Evolutionary conservation across 805 yeast genomes (phyloP).

Genomic region (Saccharomycopsis sp.): DNA sequence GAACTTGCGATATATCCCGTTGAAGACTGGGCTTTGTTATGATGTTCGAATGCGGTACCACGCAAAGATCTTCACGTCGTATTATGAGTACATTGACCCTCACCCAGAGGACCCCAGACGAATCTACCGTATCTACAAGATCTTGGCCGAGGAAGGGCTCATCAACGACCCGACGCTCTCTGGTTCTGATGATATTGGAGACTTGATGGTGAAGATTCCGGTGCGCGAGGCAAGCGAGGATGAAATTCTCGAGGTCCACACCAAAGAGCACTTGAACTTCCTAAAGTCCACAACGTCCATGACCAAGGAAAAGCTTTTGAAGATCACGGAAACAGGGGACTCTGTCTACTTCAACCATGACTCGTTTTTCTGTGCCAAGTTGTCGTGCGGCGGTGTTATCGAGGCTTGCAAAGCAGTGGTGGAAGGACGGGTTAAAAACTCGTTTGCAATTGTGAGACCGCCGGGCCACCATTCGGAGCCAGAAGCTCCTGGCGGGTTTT

Average conservation of each 20-base stretch:
- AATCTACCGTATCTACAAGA: slow-evolving; percentile 86
- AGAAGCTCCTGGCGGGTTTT: slow-evolving; percentile 92
- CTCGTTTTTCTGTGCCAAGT: slow-evolving; percentile 73
- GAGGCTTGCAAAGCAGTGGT: slow-evolving; percentile 95
- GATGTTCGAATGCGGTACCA: slow-evolving; percentile 98
- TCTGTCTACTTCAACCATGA: slow-evolving; percentile 93
- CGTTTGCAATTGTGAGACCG: slow-evolving; percentile 92
- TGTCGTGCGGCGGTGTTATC: slow-evolving; percentile 94
- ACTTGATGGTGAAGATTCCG: slow-evolving; percentile 80
- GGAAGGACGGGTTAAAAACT: slow-evolving; percentile 84
- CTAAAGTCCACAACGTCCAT: slow-evolving; percentile 68
- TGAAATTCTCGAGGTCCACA: slow-evolving; percentile 81
- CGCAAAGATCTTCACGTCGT: slow-evolving; percentile 85
- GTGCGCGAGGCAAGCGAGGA: slow-evolving; percentile 82
- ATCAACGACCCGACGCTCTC: slow-evolving; percentile 69
- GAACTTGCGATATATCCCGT: slow-evolving; percentile 40
- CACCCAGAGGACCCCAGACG: slow-evolving; percentile 99
- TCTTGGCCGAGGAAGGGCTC: slow-evolving; percentile 88
- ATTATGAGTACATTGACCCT: slow-evolving; percentile 91
- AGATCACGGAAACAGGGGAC: slow-evolving; percentile 85
- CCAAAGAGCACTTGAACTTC: slow-evolving; percentile 67
- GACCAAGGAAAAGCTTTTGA: slow-evolving; percentile 66
- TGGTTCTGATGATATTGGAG: slow-evolving; percentile 69
- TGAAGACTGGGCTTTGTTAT: slow-evolving; percentile 90
- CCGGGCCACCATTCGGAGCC: slow-evolving; percentile 99